Evolutionary conservation across 306 rosid genomes (phyloP).

Genomic region (Vigna hirtella): DNA sequence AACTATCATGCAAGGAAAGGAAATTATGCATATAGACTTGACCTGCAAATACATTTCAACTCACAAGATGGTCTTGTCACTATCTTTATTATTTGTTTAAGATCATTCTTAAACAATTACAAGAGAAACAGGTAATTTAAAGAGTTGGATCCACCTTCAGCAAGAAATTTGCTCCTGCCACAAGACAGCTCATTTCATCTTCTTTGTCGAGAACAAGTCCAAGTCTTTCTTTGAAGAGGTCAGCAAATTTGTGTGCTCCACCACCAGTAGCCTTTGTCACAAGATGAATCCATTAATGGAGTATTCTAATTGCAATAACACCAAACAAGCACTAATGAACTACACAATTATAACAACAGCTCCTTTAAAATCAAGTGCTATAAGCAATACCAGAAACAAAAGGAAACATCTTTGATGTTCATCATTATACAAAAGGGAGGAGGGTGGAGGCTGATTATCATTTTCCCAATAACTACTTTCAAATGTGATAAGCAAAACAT

Average conservation of each 20-base stretch:
- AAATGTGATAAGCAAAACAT: constrained; percentile 3
- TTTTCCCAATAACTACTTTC: constrained; percentile 10
- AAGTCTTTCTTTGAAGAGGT: constrained; percentile 87
- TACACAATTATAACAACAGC: constrained; percentile 1
- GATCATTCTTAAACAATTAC: background rate
- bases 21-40: constrained; percentile 5
- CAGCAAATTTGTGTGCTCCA: constrained; percentile 85
- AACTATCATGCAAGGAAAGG: background rate
- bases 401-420: background rate
- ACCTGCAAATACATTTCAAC: constrained; percentile 12
- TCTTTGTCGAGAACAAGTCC: constrained; percentile 88
- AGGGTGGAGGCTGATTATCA: background rate
- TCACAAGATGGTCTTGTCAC: background rate
- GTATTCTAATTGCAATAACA: background rate
- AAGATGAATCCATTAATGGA: constrained; percentile 27
- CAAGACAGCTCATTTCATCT: constrained; percentile 90
- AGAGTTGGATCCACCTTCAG: constrained; percentile 68
- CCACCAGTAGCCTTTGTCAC: constrained; percentile 88
- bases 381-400: constrained; percentile 6
- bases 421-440: background rate
- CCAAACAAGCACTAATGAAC: constrained; percentile 16
- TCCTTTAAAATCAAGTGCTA: background rate
- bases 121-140: constrained; percentile 28
- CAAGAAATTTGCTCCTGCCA: constrained; percentile 90
- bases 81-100: background rate